Conservation (phyloP, 306 rosid species). For the Cicer bijugum region DNA sequence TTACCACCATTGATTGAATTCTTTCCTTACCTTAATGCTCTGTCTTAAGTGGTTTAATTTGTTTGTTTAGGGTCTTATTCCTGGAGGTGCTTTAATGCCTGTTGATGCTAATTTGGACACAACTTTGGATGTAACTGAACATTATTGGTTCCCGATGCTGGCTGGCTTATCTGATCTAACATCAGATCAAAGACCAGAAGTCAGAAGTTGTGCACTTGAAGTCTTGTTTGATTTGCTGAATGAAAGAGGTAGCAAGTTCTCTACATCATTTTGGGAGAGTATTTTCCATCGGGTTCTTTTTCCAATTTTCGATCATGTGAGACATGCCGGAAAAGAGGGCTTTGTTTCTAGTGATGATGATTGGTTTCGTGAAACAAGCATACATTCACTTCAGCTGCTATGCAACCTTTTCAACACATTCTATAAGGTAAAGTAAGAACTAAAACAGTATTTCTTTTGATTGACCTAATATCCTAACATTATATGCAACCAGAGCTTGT, state of each 20-base stretch:
- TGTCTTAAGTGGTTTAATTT: constrained; percentile 28
- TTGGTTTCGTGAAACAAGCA: constrained; percentile 91
- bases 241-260: constrained; percentile 98
- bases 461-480: constrained; percentile 5
- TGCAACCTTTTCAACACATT: constrained; percentile 99
- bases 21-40: background rate
- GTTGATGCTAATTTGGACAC: constrained; percentile 64
- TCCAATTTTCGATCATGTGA: constrained; percentile 98
- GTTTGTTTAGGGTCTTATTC: constrained; percentile 81
- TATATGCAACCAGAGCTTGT: constrained; percentile 8
- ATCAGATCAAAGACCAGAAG: constrained; percentile 93
- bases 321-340: constrained; percentile 92
- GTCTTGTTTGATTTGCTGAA: constrained; percentile 95
- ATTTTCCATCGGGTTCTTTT: constrained; percentile 95
- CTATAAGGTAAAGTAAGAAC: constrained; percentile 82
- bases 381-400: constrained; percentile 94
- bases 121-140: constrained; percentile 84
- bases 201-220: constrained; percentile 97
- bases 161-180: constrained; percentile 99
- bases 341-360: constrained; percentile 72
- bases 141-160: constrained; percentile 99
- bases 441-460: constrained; percentile 19
- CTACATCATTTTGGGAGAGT: constrained; percentile 92
- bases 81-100: constrained; percentile 96
- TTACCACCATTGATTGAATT: constrained; percentile 4